Conservation (phyloP, 805 yeast genomes). For the Saccharomycopsis sp. region DNA sequence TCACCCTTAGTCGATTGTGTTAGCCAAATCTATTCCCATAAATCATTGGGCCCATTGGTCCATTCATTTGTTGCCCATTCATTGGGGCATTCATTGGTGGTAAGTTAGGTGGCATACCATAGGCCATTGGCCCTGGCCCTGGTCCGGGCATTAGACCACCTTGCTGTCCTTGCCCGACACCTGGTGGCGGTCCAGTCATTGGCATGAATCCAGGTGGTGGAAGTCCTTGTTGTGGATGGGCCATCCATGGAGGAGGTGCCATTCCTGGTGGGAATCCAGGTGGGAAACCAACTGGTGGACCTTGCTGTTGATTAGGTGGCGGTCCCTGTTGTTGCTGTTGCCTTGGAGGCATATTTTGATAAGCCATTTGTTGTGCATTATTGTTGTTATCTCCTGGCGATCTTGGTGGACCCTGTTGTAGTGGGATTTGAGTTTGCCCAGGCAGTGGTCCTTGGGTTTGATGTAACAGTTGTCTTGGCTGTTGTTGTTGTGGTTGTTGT, state of each 20-base stretch:
- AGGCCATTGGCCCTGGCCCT: conserved; percentile 21
- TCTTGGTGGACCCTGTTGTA: conserved; percentile 19
- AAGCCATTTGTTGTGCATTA: conserved; percentile 1
- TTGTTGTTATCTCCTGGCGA: conserved; percentile 12
- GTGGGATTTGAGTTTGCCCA: no score
- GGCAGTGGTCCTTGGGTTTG: conserved; percentile 21
- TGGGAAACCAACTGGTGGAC: conserved; percentile 13
- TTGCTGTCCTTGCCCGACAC: conserved; percentile 24
- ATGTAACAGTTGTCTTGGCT: conserved; percentile 22
- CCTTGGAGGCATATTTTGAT: conserved; percentile 4
- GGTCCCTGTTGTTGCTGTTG: conserved; percentile 9
- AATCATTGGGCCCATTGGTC: no score
- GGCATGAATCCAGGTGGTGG: conserved; percentile 29
- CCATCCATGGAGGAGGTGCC: not conserved
- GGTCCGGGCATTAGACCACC: conserved; percentile 23
- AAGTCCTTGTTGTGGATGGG: conserved; percentile 19
- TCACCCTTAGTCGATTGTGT: no score
- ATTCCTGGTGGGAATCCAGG: conserved; percentile 15
- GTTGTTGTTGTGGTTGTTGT: conserved; percentile 17
- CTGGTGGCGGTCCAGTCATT: conserved; percentile 22
- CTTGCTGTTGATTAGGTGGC: conserved; percentile 5
- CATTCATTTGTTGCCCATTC: no score
- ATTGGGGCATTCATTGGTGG: no score
- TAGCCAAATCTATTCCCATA: no score
- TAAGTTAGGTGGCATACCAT: conserved; percentile 6